A percentile compares a stretch with the other conserved stretches of the same genome.
Conservation (phyloP, 73 alveolate genomes). For the Loxodes magnus region DNA sequence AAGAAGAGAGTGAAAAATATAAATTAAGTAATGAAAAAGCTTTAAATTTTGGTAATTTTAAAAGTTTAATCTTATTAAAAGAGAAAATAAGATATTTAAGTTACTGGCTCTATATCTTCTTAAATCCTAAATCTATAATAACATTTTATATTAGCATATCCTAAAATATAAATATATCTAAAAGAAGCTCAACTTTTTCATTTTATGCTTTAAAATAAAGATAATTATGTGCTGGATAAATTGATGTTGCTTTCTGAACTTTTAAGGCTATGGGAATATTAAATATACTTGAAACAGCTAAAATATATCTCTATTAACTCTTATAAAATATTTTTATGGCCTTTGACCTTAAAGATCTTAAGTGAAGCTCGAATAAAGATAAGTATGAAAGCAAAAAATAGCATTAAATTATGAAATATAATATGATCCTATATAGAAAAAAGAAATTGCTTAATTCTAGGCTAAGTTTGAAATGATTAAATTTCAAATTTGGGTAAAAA, state of each 20-base stretch:
- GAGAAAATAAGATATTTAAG: slow-evolving; percentile 88
- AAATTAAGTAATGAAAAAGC: slow-evolving; percentile 76
- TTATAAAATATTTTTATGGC: slow-evolving; percentile 80
- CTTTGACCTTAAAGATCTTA: slow-evolving; percentile 94
- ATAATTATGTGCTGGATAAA: slow-evolving; percentile 88
- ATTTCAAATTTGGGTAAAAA: slow-evolving; percentile 51
- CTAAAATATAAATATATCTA: slow-evolving; percentile 84
- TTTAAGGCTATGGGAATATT: slow-evolving; percentile 86
- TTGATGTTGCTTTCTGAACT: slow-evolving; percentile 90
- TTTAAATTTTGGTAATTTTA: slow-evolving; percentile 93
- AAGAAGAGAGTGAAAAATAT: slow-evolving; percentile 66
- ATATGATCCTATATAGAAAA: slow-evolving; percentile 61
- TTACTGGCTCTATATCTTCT: slow-evolving; percentile 84
- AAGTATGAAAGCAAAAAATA: slow-evolving; percentile 68
- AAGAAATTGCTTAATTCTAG: slow-evolving; percentile 70
- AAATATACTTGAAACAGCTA: slow-evolving; percentile 86
- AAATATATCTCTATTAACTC: slow-evolving; percentile 87
- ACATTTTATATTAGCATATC: slow-evolving; percentile 71
- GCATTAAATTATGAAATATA: slow-evolving; percentile 71
- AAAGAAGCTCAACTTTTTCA: slow-evolving; percentile 98
- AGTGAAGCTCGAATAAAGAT: slow-evolving; percentile 87
- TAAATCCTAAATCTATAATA: slow-evolving; percentile 81
- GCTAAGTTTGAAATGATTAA: slow-evolving; percentile 69
- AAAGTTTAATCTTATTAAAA: slow-evolving; percentile 82
- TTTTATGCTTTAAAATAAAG: slow-evolving; percentile 89